Conservation (phyloP, 768 basidiomycete genomes). For the Tylopilus cervinicoccineus region DNA sequence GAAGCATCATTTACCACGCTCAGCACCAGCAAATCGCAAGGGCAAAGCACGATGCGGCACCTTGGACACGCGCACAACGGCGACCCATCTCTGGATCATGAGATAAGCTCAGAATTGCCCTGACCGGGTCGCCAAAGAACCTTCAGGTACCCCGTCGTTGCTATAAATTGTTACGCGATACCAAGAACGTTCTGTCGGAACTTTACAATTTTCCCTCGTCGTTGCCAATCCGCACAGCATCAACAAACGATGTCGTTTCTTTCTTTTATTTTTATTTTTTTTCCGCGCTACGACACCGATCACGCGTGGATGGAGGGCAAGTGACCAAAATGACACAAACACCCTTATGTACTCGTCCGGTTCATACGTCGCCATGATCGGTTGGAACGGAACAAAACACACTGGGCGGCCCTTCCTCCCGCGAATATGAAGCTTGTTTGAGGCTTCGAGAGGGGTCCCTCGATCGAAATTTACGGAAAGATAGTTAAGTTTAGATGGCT, state of each 20-base stretch:
- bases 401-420: slow-evolving; percentile 13
- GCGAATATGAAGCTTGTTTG: slow-evolving; percentile 16
- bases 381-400: background rate
- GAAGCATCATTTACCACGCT: background rate
- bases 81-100: too few relatives aligned
- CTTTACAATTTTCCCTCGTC: slow-evolving; percentile 9
- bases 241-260: background rate
- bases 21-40: background rate
- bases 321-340: slow-evolving; percentile 4
- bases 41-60: too few relatives aligned
- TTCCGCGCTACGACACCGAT: background rate
- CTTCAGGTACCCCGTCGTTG: slow-evolving; percentile 14
- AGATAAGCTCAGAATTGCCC: background rate
- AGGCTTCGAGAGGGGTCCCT: slow-evolving; percentile 7
- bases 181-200: slow-evolving; percentile 2
- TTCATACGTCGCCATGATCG: background rate
- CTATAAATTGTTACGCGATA: slow-evolving; percentile 16
- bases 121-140: slow-evolving; percentile 1
- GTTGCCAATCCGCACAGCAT: background rate
- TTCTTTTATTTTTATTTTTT: background rate
- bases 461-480: slow-evolving; percentile 16
- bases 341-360: background rate
- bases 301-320: background rate
- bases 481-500: slow-evolving; percentile 16
- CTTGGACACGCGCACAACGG: too few relatives aligned